phyloP scores from a whole-genome alignment of 1,284 basidiomycete species.

The Cutaneotrichosporon sp. region DNA sequence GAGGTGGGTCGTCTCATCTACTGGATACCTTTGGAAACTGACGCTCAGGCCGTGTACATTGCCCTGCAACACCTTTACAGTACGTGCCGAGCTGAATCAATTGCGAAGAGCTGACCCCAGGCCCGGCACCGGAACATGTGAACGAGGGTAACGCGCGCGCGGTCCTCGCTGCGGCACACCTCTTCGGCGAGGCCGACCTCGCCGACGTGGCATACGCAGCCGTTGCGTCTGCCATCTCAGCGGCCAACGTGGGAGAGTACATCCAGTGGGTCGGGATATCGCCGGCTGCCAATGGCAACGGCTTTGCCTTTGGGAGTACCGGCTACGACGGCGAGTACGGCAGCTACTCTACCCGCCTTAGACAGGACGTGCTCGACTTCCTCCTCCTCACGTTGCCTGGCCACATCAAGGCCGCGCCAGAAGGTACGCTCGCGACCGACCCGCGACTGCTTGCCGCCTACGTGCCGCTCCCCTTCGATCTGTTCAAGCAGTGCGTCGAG shows the following conservation, averaged over 20 bases:
- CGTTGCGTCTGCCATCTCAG: conserved; percentile 69
- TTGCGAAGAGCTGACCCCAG: conserved; percentile 18
- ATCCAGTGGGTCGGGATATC: conserved; percentile 63
- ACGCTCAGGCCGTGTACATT: conserved; percentile 44
- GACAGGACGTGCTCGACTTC: conserved; percentile 54
- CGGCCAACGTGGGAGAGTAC: conserved; percentile 71
- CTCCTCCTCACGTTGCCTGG: conserved; percentile 68
- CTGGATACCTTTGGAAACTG: neutral
- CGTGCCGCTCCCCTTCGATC: conserved; percentile 50
- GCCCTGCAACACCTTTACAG: conserved; percentile 49
- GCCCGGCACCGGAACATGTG: conserved; percentile 53
- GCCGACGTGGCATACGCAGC: conserved; percentile 73
- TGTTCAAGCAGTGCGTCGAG: conserved; percentile 50
- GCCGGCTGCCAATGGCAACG: conserved; percentile 17
- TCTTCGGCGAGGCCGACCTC: conserved; percentile 78
- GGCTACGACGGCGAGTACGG: conserved; percentile 40
- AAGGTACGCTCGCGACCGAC: conserved; percentile 22
- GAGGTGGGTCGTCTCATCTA: conserved; percentile 60
- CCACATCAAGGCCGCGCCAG: conserved; percentile 54
- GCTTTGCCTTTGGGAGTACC: conserved; percentile 20
- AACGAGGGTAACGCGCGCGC: conserved; percentile 73
- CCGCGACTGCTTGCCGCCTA: conserved; percentile 42
- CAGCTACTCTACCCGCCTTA: conserved; percentile 39
- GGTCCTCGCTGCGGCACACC: conserved; percentile 74
- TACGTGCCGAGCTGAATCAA: conserved; percentile 20